A percentile compares a stretch with the other conserved stretches of the same genome.
Conservation (phyloP, 345 rosid genomes). For the Durio zibethinus region DNA sequence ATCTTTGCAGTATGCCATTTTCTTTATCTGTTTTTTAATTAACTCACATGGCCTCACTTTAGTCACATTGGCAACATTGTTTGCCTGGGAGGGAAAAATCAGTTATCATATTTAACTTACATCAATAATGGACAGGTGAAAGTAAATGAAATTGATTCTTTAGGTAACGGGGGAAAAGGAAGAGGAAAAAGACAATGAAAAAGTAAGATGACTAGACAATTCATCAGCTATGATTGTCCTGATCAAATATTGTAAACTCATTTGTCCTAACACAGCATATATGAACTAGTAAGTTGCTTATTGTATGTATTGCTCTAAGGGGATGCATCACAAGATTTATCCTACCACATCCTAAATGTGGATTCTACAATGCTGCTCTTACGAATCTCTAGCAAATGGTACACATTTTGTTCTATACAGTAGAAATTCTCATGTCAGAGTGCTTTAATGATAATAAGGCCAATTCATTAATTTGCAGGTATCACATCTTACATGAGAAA, state of each 20-base stretch:
- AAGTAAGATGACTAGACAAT: not conserved
- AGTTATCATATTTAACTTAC: not conserved
- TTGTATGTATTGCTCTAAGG: not conserved
- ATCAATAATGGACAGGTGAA: not conserved
- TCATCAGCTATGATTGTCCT: not conserved
- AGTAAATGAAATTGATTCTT: not conserved
- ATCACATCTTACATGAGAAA: constrained; percentile 58
- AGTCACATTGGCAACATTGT: not conserved
- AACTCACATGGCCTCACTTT: not conserved
- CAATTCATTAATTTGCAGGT: not conserved
- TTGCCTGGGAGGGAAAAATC: not conserved
- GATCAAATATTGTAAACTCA: not conserved
- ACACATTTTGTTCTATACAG: not conserved
- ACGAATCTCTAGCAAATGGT: not conserved
- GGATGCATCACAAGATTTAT: not conserved
- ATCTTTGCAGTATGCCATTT: not conserved
- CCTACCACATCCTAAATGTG: not conserved
- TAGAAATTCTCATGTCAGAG: not conserved
- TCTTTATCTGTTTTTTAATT: not conserved
- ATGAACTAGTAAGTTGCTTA: not conserved
- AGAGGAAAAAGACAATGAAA: not conserved
- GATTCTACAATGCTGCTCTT: not conserved
- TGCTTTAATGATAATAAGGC: constrained; percentile 5
- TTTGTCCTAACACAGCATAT: too few species aligned
- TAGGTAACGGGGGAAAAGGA: not conserved